Percentiles rank a stretch among this genome's conserved stretches.
These are phyloP conservation scores for Danielozyma ontarioensis DNA, from an alignment of 805 yeast genomes.

Conservation along the genomic window DNA sequence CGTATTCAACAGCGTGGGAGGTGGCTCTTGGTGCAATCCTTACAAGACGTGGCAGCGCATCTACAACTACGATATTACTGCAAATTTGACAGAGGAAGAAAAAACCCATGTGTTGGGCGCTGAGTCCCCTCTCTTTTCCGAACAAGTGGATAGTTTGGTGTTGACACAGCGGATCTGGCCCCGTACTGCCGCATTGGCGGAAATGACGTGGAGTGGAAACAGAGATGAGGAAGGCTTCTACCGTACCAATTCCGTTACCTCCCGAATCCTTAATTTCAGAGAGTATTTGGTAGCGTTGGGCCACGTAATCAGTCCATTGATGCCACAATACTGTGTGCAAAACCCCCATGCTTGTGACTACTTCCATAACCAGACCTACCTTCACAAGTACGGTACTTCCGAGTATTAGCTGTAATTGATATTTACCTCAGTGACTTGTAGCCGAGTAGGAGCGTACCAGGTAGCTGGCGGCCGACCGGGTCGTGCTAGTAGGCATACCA, in stretches of 20 bases:
- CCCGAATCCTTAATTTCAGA: constrained; percentile 33
- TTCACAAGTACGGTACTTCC: too few relatives aligned
- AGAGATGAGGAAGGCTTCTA: constrained; percentile 21
- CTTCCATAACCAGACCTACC: neutral
- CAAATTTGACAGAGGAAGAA: constrained; percentile 24
- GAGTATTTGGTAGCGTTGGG: constrained; percentile 35
- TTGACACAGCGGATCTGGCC: constrained; percentile 34
- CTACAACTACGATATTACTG: constrained; percentile 29
- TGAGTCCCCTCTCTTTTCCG: constrained; percentile 37
- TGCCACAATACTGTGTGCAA: constrained; percentile 30
- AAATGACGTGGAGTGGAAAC: constrained; percentile 38
- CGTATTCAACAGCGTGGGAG: constrained; percentile 24
- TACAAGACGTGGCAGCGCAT: constrained; percentile 42
- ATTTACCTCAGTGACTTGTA: too few relatives aligned
- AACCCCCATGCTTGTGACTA: constrained; percentile 36
- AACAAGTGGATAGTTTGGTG: constrained; percentile 28
- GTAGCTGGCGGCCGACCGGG: too few relatives aligned
- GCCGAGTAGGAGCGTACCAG: too few relatives aligned
- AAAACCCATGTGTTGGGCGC: constrained; percentile 30
- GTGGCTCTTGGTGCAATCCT: constrained; percentile 40
- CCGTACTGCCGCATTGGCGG: constrained; percentile 37
- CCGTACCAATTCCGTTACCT: constrained; percentile 25
- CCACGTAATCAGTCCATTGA: constrained; percentile 26
- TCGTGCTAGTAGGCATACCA: too few relatives aligned
- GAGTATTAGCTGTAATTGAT: too few relatives aligned